Conservation (phyloP, 129 eudicot species). For the Chrysanthemum lavandulifolium region DNA sequence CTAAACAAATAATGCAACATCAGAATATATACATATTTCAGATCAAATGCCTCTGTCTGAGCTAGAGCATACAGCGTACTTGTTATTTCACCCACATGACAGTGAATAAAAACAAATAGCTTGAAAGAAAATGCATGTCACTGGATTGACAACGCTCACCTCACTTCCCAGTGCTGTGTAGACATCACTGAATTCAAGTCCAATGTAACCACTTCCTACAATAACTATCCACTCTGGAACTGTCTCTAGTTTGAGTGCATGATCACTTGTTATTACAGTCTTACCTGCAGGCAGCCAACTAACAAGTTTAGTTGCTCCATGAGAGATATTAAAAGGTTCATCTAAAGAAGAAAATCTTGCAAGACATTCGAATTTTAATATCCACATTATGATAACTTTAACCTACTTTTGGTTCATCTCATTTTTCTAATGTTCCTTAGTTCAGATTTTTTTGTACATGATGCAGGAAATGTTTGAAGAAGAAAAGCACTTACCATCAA, state of each 20-base stretch:
- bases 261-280: conserved; percentile 91
- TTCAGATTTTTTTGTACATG: no score
- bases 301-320: neutral
- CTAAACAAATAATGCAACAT: conserved; percentile 13
- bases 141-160: conserved; percentile 41
- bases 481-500: conserved; percentile 69
- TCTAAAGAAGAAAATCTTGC: conserved; percentile 1
- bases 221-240: conserved; percentile 99
- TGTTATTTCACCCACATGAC: neutral
- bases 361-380: neutral
- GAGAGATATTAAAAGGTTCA: neutral
- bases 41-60: neutral
- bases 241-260: conserved; percentile 77
- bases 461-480: neutral
- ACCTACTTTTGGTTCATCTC: neutral
- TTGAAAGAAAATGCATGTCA: conserved; percentile 13
- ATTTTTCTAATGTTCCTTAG: neutral
- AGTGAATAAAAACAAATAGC: neutral
- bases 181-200: conserved; percentile 99
- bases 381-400: no score
- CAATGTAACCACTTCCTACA: conserved; percentile 99
- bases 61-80: conserved; percentile 2
- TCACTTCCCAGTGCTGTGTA: conserved; percentile 99
- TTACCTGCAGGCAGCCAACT: conserved; percentile 60
- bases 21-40: neutral